Evolutionary conservation across 1,139 yeast species (phyloP), one percentile per base, ranked within the genome.

Genomic region (Hyphopichia buzzinii): DNA sequence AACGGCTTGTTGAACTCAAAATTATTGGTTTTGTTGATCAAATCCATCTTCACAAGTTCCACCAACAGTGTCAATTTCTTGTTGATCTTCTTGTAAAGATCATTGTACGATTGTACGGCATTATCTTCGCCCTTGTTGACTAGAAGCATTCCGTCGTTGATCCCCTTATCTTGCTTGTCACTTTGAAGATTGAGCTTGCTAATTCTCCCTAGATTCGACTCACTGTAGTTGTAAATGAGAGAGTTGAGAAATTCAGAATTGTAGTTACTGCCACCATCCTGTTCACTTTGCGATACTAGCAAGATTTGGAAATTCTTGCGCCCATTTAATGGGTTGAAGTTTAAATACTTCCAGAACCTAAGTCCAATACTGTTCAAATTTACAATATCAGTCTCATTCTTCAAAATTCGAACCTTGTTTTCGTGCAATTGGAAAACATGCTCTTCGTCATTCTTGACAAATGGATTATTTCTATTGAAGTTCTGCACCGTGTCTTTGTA

Each of bases 291-390:
- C 4, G 68, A 53, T 4, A 83, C 50, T 41, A 81, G 49, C n/a
- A 83, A 45, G 4, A 79, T 58, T 39, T 74, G 77, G 41, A 81
- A 75, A 43, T 74, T 64, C 43, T 82, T 81, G 3, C 59, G 57
- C 0, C 71, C 71, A 23, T 57, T 55, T 6, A 73, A 49, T 0
- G 90, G 87, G 36, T 72, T 67, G 35, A 83, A 68, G 40, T 76
- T 74, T 44, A 84, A 54, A 41, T 71, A 57, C 36, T 70, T 73
- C 87, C 87, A 81, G 42, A 76, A 71, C 13, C 64, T 55, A 5
- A 77, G 45, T 4, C 70, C 68, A 3, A 61, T 43, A 4, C 59
- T 55, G 41, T 67, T 65, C 38, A 71, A 52, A 41, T 70, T 70
- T 14, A 71, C 47, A 14, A 62, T 54, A 13, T 44, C 49, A 10